Evolutionary conservation across 2,329 filamentous ascomycete species (phyloP), one percentile per base, ranked within the genome.

Genomic region (Phaeosphaeriaceae sp.): DNA sequence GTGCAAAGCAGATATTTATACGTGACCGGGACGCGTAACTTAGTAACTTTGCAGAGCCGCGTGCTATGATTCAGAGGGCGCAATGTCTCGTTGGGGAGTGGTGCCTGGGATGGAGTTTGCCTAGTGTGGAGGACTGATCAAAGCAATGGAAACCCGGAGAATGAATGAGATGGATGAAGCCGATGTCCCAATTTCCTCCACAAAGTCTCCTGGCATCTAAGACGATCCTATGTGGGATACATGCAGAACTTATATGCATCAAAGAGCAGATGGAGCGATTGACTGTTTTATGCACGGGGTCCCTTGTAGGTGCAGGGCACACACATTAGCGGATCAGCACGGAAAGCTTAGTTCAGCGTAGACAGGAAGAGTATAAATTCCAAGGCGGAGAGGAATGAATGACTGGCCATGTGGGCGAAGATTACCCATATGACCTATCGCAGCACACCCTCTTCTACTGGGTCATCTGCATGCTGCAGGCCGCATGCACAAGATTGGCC

Each of bases 341-440:
- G 64, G 61, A 66, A 71, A 71, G 69, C 68, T 71, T 71, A 66
- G 67, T 61, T 64, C 58, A 58, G 67, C 53, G 50, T 62, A 49
- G 59, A 62, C 61, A 39, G 53, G 64, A 68, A 51, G 48, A 58
- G 61, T 35, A 64, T 53, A 58, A 52, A 56, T 63, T 63, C 52
- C 58, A 69, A 63, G 64, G 62, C 60, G 56, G 49, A 60, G 57
- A 61, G 50, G 54, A 56, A 59, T 59, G 63, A 52, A 60, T 70
- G 67, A 68, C 68, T 67, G 58, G 55, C 54, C 48, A 54, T 59
- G 66, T 64, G 66, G 61, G 60, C 48, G 60, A 54, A 58, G 56
- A 60, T 50, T 51, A 52, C 48, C 62, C 59, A 57, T 50, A 56
- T 65, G 62, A 59, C 58, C 49, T 53, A 51, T 47, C 44, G 53